These are phyloP conservation scores for Penicillium freii DNA, from an alignment of 2,329 filamentous ascomycete genomes.

Conservation along the genomic window DNA sequence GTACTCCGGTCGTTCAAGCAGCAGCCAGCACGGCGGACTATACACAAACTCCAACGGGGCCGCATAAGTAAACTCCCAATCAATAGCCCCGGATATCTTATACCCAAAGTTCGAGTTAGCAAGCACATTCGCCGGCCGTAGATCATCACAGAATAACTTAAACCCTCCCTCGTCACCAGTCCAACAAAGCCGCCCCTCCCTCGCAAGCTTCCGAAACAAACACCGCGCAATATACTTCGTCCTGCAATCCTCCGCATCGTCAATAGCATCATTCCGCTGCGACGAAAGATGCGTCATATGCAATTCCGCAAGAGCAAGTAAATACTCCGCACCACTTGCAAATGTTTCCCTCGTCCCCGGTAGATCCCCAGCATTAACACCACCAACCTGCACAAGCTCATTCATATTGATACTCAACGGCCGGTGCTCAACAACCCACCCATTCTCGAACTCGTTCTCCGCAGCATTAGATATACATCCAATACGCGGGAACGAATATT, in stretches of 20 bases:
- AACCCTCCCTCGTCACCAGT: slow-evolving; percentile 23
- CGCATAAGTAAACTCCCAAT: neutral
- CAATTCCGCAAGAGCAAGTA: too few species aligned
- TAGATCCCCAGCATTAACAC: too few species aligned
- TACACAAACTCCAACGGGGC: slow-evolving; percentile 19
- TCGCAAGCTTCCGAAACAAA: slow-evolving; percentile 19
- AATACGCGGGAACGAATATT: too few species aligned
- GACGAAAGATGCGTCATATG: too few species aligned
- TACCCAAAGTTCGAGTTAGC: neutral
- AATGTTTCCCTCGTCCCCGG: too few species aligned
- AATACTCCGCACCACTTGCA: too few species aligned
- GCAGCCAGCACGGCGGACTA: slow-evolving; percentile 25
- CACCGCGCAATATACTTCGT: slow-evolving; percentile 21
- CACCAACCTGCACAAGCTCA: too few species aligned
- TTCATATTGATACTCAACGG: too few species aligned
- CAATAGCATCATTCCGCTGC: slow-evolving; percentile 27
- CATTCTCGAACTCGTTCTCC: too few species aligned
- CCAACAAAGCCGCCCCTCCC: slow-evolving; percentile 9
- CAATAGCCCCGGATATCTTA: neutral
- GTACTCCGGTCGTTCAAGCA: slow-evolving; percentile 25
- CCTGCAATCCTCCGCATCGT: slow-evolving; percentile 23
- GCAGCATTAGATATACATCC: too few species aligned
- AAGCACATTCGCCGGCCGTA: slow-evolving; percentile 19
- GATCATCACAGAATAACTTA: slow-evolving; percentile 22
- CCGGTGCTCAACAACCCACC: too few species aligned